Percentiles rank a stretch among this genome's conserved stretches.
These are phyloP conservation scores for Cyclotella kingstonii DNA, from an alignment of 108 stramenopile genomes.

Conservation along the genomic window DNA sequence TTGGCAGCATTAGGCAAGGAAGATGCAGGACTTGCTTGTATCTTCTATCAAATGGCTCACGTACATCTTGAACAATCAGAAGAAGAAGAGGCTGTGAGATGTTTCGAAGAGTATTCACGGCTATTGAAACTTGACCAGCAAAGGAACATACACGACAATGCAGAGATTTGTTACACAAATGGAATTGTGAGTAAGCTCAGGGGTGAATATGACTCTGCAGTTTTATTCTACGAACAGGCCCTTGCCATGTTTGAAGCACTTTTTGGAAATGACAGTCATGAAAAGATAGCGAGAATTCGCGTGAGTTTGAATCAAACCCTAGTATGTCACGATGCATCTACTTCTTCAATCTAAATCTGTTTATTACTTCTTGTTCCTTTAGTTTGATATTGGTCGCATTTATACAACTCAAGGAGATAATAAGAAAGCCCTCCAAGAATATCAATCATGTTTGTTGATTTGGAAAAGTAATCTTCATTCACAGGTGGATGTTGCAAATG, in stretches of 20 bases:
- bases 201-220: slow-evolving; percentile 27
- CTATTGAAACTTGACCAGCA: slow-evolving; percentile 36
- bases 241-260: slow-evolving; percentile 44
- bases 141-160: slow-evolving; percentile 37
- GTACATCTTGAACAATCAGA: slow-evolving; percentile 42
- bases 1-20: slow-evolving; percentile 43
- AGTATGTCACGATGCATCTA: background rate
- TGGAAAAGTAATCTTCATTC: slow-evolving; percentile 66
- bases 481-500: slow-evolving; percentile 81
- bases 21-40: slow-evolving; percentile 43
- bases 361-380: background rate
- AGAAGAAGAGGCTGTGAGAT: slow-evolving; percentile 28
- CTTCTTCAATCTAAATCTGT: background rate
- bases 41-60: slow-evolving; percentile 50
- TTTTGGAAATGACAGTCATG: slow-evolving; percentile 24
- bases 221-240: slow-evolving; percentile 34
- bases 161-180: slow-evolving; percentile 42
- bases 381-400: slow-evolving; percentile 70
- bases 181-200: slow-evolving; percentile 42
- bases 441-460: slow-evolving; percentile 64
- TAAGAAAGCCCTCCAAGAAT: slow-evolving; percentile 62
- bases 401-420: slow-evolving; percentile 56
- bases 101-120: slow-evolving; percentile 41
- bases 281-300: slow-evolving; percentile 40
- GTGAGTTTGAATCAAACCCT: slow-evolving; percentile 5